A percentile compares a stretch with the other conserved stretches of the same genome.
Conservation (phyloP, 192 early-diverging fungal species). For the Endogone sp. region DNA sequence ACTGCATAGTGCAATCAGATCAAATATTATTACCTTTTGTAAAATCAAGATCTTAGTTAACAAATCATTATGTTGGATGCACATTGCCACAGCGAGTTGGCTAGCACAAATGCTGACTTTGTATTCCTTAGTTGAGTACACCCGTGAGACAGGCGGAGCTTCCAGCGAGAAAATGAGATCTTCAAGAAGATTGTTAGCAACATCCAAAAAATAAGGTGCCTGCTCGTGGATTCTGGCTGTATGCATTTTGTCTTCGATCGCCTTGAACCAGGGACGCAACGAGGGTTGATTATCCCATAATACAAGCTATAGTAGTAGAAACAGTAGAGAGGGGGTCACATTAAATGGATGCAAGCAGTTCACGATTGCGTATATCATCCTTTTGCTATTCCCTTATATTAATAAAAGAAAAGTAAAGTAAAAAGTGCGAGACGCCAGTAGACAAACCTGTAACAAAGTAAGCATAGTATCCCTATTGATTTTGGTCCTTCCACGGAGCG, state of each 20-base stretch:
- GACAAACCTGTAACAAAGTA: constrained; percentile 34
- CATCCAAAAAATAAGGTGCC: constrained; percentile 29
- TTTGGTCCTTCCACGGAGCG: constrained; percentile 13
- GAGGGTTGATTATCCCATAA: constrained; percentile 29
- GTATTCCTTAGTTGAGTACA: constrained; percentile 39
- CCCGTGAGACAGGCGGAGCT: constrained; percentile 12
- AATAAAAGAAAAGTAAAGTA: too few species aligned
- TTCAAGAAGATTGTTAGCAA: constrained; percentile 23
- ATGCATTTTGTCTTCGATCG: constrained; percentile 27
- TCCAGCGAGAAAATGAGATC: constrained; percentile 27
- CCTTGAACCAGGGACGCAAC: constrained; percentile 20
- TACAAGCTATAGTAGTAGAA: constrained; percentile 20
- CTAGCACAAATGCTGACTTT: constrained; percentile 25
- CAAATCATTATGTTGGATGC: constrained; percentile 14
- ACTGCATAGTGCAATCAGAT: too few species aligned
- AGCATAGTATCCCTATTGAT: constrained; percentile 34
- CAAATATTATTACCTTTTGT: constrained; percentile 35
- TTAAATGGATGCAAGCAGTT: too few species aligned
- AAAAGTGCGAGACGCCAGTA: neutral
- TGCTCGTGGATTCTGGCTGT: constrained; percentile 13
- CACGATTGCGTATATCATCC: too few species aligned
- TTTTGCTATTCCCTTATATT: too few species aligned
- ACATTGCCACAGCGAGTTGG: constrained; percentile 33
- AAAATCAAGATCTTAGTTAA: constrained; percentile 20
- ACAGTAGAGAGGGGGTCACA: neutral